Base-by-base conservation (phyloP, 306 rosid species). In the Mimosa pudica region DNA sequence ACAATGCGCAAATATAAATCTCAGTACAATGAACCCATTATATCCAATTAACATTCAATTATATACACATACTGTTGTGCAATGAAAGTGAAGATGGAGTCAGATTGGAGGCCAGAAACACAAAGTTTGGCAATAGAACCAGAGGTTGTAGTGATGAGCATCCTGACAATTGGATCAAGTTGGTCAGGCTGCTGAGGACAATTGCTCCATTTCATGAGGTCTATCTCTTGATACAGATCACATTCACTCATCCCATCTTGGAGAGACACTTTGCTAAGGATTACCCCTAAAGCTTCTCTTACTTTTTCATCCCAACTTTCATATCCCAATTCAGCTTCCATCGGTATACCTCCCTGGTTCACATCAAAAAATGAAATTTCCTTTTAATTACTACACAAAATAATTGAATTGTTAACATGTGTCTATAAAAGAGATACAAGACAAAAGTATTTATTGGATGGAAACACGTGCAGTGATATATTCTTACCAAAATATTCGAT, bases 191-290 rank as follows among this genome's bases (percentile, higher is more conserved):
- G 86, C 80, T 88, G 85, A 6, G 83, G 81, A 14, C 13, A 20
- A 14, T 75, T 86, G 76, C 96, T 90, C 97, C 96, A 96, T 38
- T 96, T 96, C 70, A 87, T 91, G 66, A 96, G 88, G 76, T 96
- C 93, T 36, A 96, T 89, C 89, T 96, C 94, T 83, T 96, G 98
- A 98, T 97, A 93, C 79, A 97, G 93, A 67, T 20, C 90, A 54
- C 96, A 79, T 91, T 89, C 79, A 89, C 94, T 88, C 35, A 91
- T 91, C 64, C 79, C 86, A 62, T 91, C 98, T 45, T 91, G 89
- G 24, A 93, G 94, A 80, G 90, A 80, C 5, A 96, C 88, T 65
- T 92, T 86, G 63, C 84, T 80, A 88, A 96, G 93, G 80, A 96
- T 96, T 67, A 93, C 82, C 41, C 97, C 97, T 68, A 96, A 65